Base-by-base conservation (phyloP, 768 basidiomycete species). In the Arthromyces matolae region DNA sequence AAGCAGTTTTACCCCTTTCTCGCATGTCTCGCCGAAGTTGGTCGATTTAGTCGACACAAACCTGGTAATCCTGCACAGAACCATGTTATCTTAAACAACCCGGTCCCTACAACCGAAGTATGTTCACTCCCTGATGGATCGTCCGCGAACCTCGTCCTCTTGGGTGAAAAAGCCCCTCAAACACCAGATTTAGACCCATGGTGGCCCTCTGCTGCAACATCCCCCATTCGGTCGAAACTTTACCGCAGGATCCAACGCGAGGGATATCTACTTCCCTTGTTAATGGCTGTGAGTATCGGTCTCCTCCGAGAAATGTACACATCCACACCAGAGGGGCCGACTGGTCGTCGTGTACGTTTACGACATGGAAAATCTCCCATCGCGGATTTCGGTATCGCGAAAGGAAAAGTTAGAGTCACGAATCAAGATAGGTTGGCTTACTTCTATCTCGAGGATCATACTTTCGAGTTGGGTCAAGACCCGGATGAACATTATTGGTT, bases 401-500 rank as follows among this genome's bases (percentile, higher is more conserved):
- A 12, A 40, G n/a, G 39, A 60, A 37, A 74, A 8, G 66, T 57
- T 13, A 43, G 57, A 1, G 73, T 75, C 8, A 66, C 54, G 20
- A 28, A 36, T 5, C 60, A 69, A 39, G 70, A 76, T 54, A 60
- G 57, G 36, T 56, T 77, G 22, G 64, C 65, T 5, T 75, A 71
- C 57, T 58, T 58, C 38, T 51, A 64, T 49, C 35, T 57, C 16
- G 33, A 58, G 8, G 57, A 61, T 3, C 41, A 56, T 6, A 55
- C 47, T 1, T 61, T 69, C 24, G 37, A 48, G 19, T 58, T 60
- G 36, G 68, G 71, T 3, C 74, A 75, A 40, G 67, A 75, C 51
- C 71, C 74, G 1, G 49, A 70, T 22, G 69, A 76, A 16, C 75
- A 76, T 49, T 76, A 76, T 51, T 77, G 75, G 74, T 61, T 77